A percentile compares a stretch with the other conserved stretches of the same genome.
phyloP scores from a whole-genome alignment of 805 yeast species.

The Candida multigemmis region DNA sequence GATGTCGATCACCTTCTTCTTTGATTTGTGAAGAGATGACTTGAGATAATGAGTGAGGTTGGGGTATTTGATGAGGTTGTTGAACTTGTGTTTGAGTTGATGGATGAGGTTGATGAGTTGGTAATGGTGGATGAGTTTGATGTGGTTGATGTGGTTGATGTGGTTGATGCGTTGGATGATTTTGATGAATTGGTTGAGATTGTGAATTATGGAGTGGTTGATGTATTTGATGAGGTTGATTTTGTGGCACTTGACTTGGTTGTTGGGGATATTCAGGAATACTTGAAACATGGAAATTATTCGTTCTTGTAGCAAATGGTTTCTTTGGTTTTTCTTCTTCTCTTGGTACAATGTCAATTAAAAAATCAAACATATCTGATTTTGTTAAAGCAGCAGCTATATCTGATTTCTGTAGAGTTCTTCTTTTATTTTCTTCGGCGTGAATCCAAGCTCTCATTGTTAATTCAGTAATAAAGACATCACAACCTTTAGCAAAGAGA shows the following conservation, averaged over 20 bases:
- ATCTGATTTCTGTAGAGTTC: conserved; percentile 90
- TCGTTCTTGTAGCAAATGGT: conserved; percentile 3
- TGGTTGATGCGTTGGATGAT: conserved; percentile 4
- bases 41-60: conserved; percentile 1
- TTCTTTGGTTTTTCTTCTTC: conserved; percentile 62
- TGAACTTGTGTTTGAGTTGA: conserved; percentile 2
- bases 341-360: conserved; percentile 92
- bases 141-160: conserved; percentile 3
- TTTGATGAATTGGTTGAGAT: conserved; percentile 2
- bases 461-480: conserved; percentile 89
- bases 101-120: conserved; percentile 3
- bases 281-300: neutral
- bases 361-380: conserved; percentile 94
- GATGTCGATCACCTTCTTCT: conserved; percentile 1
- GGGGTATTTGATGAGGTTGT: conserved; percentile 4
- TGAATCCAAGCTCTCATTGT: conserved; percentile 99
- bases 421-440: conserved; percentile 90
- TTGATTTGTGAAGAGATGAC: neutral
- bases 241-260: neutral
- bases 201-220: neutral
- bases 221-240: neutral
- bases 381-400: conserved; percentile 92
- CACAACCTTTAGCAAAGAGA: conserved; percentile 95
- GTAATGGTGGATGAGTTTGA: conserved; percentile 3
- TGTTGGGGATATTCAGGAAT: neutral